phyloP scores from a whole-genome alignment of 148 eudicot species.

The Fallopia convolvulus region DNA sequence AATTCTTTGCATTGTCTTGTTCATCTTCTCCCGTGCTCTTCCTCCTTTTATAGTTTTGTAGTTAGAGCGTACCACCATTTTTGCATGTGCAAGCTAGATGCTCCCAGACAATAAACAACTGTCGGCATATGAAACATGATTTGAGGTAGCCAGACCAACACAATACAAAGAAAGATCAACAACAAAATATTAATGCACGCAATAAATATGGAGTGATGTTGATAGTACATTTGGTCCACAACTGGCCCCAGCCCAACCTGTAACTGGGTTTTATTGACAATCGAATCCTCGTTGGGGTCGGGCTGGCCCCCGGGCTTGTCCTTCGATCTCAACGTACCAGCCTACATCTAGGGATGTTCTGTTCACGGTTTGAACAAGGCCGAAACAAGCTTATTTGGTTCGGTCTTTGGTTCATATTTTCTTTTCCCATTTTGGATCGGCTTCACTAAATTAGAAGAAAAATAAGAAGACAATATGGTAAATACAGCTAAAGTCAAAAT shows the following conservation, averaged over 20 bases:
- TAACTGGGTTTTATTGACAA: background rate
- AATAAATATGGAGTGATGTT: slow-evolving; percentile 8
- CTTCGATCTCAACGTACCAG: background rate
- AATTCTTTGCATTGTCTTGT: background rate
- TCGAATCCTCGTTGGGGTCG: background rate
- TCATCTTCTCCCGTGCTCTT: background rate
- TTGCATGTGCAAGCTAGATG: background rate
- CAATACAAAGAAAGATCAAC: background rate
- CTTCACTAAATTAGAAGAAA: too few species aligned
- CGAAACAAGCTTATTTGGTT: too few species aligned
- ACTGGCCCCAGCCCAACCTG: background rate
- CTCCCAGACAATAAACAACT: background rate
- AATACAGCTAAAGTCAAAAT: too few species aligned
- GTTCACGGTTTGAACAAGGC: too few species aligned
- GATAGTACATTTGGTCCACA: background rate
- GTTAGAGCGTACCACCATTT: background rate
- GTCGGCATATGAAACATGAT: slow-evolving; percentile 9
- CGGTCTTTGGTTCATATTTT: too few species aligned
- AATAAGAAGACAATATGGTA: too few species aligned
- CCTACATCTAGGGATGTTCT: background rate
- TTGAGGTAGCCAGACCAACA: background rate
- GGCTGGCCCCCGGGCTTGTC: background rate
- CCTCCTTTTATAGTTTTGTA: background rate
- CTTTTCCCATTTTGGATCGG: too few species aligned
- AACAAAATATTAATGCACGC: background rate